phyloP scores from a whole-genome alignment of 1,284 basidiomycete genomes.

The Ustilago curta region DNA sequence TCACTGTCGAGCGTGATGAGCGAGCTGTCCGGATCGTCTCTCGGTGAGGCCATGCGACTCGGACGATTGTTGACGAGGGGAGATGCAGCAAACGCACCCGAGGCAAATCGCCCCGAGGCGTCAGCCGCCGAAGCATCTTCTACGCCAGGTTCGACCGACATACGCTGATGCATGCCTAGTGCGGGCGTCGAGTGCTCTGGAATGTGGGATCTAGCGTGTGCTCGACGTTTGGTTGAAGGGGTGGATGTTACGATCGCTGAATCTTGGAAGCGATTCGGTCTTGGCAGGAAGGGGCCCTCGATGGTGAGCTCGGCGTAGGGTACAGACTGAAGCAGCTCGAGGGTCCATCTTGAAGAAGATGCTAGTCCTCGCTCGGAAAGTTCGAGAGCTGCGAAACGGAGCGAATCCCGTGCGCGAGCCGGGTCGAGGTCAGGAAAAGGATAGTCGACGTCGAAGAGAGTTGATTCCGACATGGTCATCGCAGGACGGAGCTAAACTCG shows the following conservation, averaged over 20 bases:
- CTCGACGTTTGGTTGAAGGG: slow-evolving; percentile 33
- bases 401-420: slow-evolving; percentile 29
- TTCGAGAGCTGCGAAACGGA: slow-evolving; percentile 44
- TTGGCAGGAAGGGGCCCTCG: slow-evolving; percentile 2
- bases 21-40: slow-evolving; percentile 41
- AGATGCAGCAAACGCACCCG: slow-evolving; percentile 27
- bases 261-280: slow-evolving; percentile 11
- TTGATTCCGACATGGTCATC: slow-evolving; percentile 29
- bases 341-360: slow-evolving; percentile 56
- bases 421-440: slow-evolving; percentile 54
- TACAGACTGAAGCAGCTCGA: slow-evolving; percentile 58
- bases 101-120: slow-evolving; percentile 28
- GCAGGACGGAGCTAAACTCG: neutral
- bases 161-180: slow-evolving; percentile 48
- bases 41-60: slow-evolving; percentile 16
- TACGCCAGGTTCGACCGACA: slow-evolving; percentile 37
- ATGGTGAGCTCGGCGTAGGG: slow-evolving; percentile 12
- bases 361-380: slow-evolving; percentile 50
- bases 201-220: slow-evolving; percentile 21
- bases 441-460: slow-evolving; percentile 46
- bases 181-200: slow-evolving; percentile 66
- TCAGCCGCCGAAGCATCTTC: slow-evolving; percentile 29
- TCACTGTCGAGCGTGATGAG: slow-evolving; percentile 46
- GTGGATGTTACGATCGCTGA: slow-evolving; percentile 31
- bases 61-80: slow-evolving; percentile 33